Conservation (phyloP, 345 rosid genomes). For the Lepidium africanum region DNA sequence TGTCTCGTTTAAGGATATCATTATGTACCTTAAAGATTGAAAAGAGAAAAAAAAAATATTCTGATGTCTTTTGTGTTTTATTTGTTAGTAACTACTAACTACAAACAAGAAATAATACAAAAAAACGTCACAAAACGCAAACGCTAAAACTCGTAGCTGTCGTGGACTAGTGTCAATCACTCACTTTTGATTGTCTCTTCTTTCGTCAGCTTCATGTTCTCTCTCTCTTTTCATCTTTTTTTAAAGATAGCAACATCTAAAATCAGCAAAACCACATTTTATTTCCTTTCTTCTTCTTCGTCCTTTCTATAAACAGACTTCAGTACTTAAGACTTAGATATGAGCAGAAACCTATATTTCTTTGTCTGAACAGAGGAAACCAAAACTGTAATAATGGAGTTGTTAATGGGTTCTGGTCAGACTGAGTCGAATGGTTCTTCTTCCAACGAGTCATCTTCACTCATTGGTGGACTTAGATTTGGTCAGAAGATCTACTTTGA, state of each 20-base stretch:
- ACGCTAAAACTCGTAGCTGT: slow-evolving; percentile 22
- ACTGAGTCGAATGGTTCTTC: slow-evolving; percentile 44
- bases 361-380: slow-evolving; percentile 18
- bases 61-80: not conserved
- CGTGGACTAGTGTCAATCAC: slow-evolving; percentile 27
- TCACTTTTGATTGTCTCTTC: slow-evolving; percentile 27
- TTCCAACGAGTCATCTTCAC: slow-evolving; percentile 37
- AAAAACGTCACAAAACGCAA: slow-evolving; percentile 10
- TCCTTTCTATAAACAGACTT: slow-evolving; percentile 11
- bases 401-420: slow-evolving; percentile 36
- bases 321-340: not conserved
- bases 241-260: slow-evolving; percentile 22
- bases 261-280: slow-evolving; percentile 24
- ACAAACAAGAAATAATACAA: too few relatives aligned
- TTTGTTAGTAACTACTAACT: not conserved
- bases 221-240: not conserved
- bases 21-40: slow-evolving; percentile 18
- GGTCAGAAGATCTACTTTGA: slow-evolving; percentile 78
- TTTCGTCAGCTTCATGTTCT: slow-evolving; percentile 8
- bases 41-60: not conserved
- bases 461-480: slow-evolving; percentile 63
- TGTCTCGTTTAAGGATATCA: slow-evolving; percentile 30
- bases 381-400: slow-evolving; percentile 34
- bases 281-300: slow-evolving; percentile 9
- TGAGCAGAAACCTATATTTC: slow-evolving; percentile 8